Conservation (phyloP, 176 grass and related monocot species). For the Oryza rufipogon region DNA sequence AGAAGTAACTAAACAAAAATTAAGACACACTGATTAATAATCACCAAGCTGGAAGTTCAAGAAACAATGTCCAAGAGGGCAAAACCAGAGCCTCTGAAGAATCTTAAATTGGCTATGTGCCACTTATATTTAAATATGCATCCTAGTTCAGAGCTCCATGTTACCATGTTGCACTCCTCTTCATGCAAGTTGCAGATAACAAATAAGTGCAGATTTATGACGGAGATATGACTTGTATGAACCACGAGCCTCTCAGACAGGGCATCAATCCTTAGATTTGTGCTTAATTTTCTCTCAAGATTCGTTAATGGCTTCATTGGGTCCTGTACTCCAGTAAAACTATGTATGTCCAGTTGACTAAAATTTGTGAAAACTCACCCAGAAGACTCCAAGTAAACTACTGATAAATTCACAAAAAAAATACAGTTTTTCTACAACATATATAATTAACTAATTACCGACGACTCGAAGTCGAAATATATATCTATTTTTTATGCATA, state of each 20-base stretch:
- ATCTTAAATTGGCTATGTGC: conserved; percentile 31
- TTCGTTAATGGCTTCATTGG: conserved; percentile 29
- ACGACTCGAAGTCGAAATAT: not conserved
- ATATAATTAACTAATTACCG: not conserved
- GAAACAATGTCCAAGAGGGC: conserved; percentile 5
- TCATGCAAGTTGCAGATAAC: conserved; percentile 16
- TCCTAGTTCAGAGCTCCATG: conserved; percentile 22
- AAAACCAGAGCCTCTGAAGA: conserved; percentile 36
- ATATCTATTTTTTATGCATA: not conserved
- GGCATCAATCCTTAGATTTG: conserved; percentile 41
- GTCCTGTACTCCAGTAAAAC: conserved; percentile 32
- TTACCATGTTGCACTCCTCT: conserved; percentile 12
- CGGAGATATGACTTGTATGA: conserved; percentile 19
- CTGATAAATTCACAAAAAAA: not conserved
- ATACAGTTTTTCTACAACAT: not conserved
- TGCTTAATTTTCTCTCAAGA: conserved; percentile 51
- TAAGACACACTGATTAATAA: not conserved
- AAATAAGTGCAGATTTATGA: conserved; percentile 22
- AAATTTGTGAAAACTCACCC: not conserved
- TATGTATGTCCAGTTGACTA: not conserved
- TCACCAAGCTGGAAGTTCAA: conserved; percentile 23
- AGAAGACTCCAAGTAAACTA: not conserved
- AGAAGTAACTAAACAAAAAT: not conserved
- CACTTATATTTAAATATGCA: conserved; percentile 6
- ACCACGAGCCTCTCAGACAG: conserved; percentile 31